Evolutionary conservation across 495 filamentous ascomycete genomes (phyloP).

Genomic region (Penicillium verhagenii): DNA sequence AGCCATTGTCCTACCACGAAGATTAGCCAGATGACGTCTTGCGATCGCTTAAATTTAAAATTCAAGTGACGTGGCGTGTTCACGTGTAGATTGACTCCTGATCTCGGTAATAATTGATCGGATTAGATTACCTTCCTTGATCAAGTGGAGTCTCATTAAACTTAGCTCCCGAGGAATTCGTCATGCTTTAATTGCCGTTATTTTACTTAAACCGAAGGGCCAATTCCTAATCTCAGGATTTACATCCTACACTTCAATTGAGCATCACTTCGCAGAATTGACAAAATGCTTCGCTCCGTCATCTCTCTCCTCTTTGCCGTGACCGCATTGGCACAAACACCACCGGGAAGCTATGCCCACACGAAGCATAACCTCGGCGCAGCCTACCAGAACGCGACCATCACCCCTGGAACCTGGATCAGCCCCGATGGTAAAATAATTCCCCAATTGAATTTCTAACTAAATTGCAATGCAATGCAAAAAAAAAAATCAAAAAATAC

Average conservation of each 20-base stretch:
- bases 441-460: background rate
- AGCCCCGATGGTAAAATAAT: background rate
- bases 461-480: no score
- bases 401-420: slow-evolving; percentile 7
- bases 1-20: background rate
- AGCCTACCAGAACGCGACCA: slow-evolving; percentile 2
- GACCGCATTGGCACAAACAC: slow-evolving; percentile 5
- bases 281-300: background rate
- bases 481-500: no score
- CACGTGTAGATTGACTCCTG: background rate
- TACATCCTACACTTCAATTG: no score
- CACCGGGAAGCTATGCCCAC: background rate
- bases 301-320: slow-evolving; percentile 1
- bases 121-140: background rate
- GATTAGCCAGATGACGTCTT: no score
- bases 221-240: background rate
- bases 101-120: background rate
- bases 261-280: background rate
- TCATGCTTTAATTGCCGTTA: background rate
- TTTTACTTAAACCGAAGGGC: background rate
- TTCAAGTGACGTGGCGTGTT: background rate
- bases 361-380: slow-evolving; percentile 2
- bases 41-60: no score
- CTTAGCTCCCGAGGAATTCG: background rate
- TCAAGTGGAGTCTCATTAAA: background rate